Base-by-base conservation (phyloP, 768 basidiomycete genomes). In the Leccinum uliginosum region DNA sequence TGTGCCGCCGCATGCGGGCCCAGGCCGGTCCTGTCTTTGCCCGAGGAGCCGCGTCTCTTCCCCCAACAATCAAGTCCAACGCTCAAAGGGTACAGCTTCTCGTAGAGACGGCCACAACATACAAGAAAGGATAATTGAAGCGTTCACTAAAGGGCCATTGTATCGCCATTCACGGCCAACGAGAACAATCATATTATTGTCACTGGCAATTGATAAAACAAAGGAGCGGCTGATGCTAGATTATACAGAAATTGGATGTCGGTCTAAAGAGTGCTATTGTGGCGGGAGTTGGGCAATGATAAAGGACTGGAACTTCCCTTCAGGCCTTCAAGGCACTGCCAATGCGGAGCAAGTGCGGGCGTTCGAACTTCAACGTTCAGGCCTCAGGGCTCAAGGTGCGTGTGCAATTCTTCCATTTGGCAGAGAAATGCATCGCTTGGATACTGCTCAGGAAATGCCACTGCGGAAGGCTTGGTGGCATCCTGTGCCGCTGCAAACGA, bases 361-460 rank as follows among this genome's bases (percentile, higher is more conserved):
- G 35, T 43, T 59, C 51, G 56, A 44, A 67, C 26, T 40, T 10
- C 38, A 38, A 6, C 40, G 26, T 35, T 59, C 51, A 58, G 38
- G 65, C 29, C 6, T 50, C 30, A 9, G 17, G n/a, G 29, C 21
- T 56, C 63, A 3, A 71, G 58, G 54, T 55, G 64, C 14, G 65
- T 24, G 9, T 69, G 58, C 30, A 71, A 23, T 53, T 68, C 69
- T 46, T 71, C 63, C 46, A 68, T 58, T 21, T 62, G 53, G 38
- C 57, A 48, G 14, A 60, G 50, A 23, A 35, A 50, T 40, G 23
- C 49, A 40, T 53, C 45, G 11, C 44, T 30, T 24, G 49, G 14
- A 35, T 53, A 19, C 21, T n/a, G 26, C 29, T 53, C 48, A 21
- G 59, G 19, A 27, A 30, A n/a, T 26, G 26, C 59, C 29, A 43